These are phyloP conservation scores for Apostasia shenzhenica DNA, from an alignment of 106 monocot species.

Conservation along the genomic window DNA sequence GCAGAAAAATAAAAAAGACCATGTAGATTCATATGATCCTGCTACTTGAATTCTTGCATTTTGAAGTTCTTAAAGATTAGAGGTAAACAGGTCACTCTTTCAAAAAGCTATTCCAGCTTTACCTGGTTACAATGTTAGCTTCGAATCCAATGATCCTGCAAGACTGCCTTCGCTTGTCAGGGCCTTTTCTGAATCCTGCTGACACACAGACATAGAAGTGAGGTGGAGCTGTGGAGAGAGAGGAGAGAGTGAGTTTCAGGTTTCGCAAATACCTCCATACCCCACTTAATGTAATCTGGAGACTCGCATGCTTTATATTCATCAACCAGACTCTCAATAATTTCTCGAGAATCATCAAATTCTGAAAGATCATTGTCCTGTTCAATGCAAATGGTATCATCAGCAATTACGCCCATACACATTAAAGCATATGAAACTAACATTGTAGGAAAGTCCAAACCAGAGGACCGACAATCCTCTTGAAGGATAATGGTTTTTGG, in stretches of 20 bases:
- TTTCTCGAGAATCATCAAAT: constrained; percentile 94
- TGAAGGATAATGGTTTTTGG: too few relatives aligned
- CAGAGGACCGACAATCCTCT: too few relatives aligned
- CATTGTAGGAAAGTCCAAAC: too few relatives aligned
- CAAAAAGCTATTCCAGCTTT: background rate
- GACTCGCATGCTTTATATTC: constrained; percentile 99
- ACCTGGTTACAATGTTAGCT: constrained; percentile 37
- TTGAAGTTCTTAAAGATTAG: too few relatives aligned
- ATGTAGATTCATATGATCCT: too few relatives aligned
- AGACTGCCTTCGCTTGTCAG: constrained; percentile 44
- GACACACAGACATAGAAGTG: background rate
- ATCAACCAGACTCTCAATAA: constrained; percentile 89
- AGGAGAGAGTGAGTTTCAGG: background rate
- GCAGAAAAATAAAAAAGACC: too few relatives aligned
- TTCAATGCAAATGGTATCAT: background rate
- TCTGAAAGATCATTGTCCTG: constrained; percentile 99
- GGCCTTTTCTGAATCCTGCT: constrained; percentile 45
- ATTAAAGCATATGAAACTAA: background rate
- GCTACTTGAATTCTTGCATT: too few relatives aligned
- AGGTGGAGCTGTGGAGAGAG: background rate
- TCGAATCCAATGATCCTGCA: constrained; percentile 65
- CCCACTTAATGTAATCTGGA: constrained; percentile 98
- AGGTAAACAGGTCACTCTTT: too few relatives aligned
- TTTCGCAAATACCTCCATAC: constrained; percentile 71
- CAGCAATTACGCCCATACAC: background rate